A percentile compares a stretch with the other conserved stretches of the same genome.
Evolutionary conservation across 1,284 basidiomycete genomes (phyloP).

Genomic region (Phlebopus sp.): DNA sequence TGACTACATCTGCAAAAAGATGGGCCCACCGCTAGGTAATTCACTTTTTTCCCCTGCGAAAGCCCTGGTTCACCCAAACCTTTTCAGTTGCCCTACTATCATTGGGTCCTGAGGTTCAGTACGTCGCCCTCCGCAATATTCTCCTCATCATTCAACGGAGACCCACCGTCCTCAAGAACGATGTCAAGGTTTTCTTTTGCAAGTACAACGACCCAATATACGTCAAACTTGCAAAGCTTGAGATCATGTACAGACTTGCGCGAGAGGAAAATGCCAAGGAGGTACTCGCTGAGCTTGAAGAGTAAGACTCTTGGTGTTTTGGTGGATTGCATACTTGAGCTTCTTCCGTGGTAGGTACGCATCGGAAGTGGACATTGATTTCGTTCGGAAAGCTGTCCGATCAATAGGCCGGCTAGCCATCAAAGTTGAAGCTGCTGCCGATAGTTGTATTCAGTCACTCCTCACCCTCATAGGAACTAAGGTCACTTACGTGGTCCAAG

Average conservation of each 20-base stretch:
- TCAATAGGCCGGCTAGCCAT: constrained; percentile 96
- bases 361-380: constrained; percentile 97
- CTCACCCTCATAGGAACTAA: constrained; percentile 90
- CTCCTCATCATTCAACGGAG: constrained; percentile 94
- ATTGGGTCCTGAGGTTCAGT: constrained; percentile 97
- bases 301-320: constrained; percentile 51
- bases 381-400: constrained; percentile 95
- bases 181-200: constrained; percentile 99
- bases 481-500: constrained; percentile 96
- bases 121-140: constrained; percentile 96
- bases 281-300: constrained; percentile 91
- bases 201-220: constrained; percentile 99
- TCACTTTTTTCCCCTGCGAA: constrained; percentile 7
- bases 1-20: constrained; percentile 91
- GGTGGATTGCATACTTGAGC: constrained; percentile 5
- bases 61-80: constrained; percentile 5
- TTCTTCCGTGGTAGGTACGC: constrained; percentile 68
- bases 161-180: constrained; percentile 90
- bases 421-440: constrained; percentile 90
- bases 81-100: constrained; percentile 86
- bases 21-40: constrained; percentile 92
- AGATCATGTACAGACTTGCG: constrained; percentile 97
- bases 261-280: constrained; percentile 89
- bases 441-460: constrained; percentile 86
- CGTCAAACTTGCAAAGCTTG: constrained; percentile 96